Evolutionary conservation across 2,329 filamentous ascomycete species (phyloP).

Genomic region (Colletotrichum destructivum): DNA sequence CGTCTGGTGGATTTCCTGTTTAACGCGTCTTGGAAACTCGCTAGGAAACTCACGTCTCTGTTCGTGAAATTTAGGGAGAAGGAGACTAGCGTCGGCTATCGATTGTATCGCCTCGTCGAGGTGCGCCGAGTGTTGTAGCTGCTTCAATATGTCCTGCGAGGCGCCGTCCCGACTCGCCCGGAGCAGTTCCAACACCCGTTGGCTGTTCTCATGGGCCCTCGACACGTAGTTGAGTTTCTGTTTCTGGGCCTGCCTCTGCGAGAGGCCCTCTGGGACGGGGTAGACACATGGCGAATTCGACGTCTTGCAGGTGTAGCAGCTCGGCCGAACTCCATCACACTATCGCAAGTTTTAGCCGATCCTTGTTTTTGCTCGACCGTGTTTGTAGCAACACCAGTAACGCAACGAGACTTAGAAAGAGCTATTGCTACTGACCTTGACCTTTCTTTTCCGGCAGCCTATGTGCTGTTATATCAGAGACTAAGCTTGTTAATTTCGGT

Average conservation of each 20-base stretch:
- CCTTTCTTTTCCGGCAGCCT: slow-evolving; percentile 27
- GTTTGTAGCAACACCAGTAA: neutral
- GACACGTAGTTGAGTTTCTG: slow-evolving; percentile 18
- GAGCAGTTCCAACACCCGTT: slow-evolving; percentile 17
- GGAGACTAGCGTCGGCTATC: slow-evolving; percentile 21
- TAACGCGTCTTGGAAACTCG: too few relatives aligned
- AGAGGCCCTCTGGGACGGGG: slow-evolving; percentile 31
- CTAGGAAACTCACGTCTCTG: neutral
- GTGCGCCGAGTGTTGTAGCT: slow-evolving; percentile 8
- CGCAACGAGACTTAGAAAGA: neutral
- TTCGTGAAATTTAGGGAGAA: neutral
- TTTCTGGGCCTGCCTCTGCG: slow-evolving; percentile 20
- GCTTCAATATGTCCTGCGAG: slow-evolving; percentile 19
- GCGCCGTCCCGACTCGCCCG: slow-evolving; percentile 13
- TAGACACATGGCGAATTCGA: slow-evolving; percentile 20
- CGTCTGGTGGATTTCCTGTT: neutral
- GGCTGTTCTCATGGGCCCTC: slow-evolving; percentile 28
- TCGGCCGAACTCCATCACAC: slow-evolving; percentile 25
- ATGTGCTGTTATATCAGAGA: neutral
- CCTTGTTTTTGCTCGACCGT: neutral
- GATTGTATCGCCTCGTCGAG: slow-evolving; percentile 24
- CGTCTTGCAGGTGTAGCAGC: neutral
- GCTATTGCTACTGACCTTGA: slow-evolving; percentile 13
- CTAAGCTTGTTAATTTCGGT: neutral
- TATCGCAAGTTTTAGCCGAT: neutral